These are phyloP conservation scores for Reutealis trisperma DNA, from an alignment of 345 rosid genomes.

Conservation along the genomic window DNA sequence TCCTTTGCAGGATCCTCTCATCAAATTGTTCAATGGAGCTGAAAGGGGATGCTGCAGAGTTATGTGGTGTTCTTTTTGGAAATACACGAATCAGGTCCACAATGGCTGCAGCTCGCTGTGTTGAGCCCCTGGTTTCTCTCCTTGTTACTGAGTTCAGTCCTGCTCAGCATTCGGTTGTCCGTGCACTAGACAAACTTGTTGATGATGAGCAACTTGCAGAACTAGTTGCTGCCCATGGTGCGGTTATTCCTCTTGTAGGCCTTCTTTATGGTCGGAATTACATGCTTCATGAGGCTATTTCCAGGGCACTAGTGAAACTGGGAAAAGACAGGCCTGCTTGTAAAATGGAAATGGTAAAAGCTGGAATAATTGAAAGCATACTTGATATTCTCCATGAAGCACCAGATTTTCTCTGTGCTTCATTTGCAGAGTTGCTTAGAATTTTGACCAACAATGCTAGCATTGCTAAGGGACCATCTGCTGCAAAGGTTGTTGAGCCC, in stretches of 20 bases:
- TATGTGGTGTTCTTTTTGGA: slow-evolving; percentile 92
- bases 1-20: slow-evolving; percentile 94
- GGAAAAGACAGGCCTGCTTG: slow-evolving; percentile 98
- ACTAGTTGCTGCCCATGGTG: slow-evolving; percentile 98
- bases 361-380: slow-evolving; percentile 86
- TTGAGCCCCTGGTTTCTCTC: slow-evolving; percentile 97
- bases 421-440: slow-evolving; percentile 87
- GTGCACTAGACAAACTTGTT: slow-evolving; percentile 89
- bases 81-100: slow-evolving; percentile 94
- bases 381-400: slow-evolving; percentile 94
- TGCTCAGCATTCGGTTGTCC: slow-evolving; percentile 93
- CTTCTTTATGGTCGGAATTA: slow-evolving; percentile 88
- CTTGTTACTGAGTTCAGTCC: slow-evolving; percentile 87
- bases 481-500: slow-evolving; percentile 94
- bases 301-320: slow-evolving; percentile 91
- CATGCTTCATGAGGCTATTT: slow-evolving; percentile 93
- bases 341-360: slow-evolving; percentile 98
- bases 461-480: slow-evolving; percentile 92
- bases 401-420: slow-evolving; percentile 92
- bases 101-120: slow-evolving; percentile 94
- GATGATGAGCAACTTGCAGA: slow-evolving; percentile 99
- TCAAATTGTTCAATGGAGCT: slow-evolving; percentile 89
- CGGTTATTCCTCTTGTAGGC: slow-evolving; percentile 97
- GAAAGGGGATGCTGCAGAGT: slow-evolving; percentile 98
- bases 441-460: slow-evolving; percentile 94